Conservation (phyloP, 2,329 filamentous ascomycete genomes). For the Penicillium occitanis region DNA sequence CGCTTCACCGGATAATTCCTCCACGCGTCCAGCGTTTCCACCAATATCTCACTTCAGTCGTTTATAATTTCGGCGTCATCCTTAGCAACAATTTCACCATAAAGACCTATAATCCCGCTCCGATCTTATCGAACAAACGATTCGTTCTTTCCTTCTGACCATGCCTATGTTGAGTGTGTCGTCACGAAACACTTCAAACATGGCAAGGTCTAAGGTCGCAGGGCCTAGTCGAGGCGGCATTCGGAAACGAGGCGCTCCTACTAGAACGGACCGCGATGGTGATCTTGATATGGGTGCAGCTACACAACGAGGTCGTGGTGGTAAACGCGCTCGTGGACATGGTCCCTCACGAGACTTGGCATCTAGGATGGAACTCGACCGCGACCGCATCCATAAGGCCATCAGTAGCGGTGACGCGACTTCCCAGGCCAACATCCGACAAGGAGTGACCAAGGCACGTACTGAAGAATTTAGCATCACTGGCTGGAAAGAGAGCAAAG, state of each 20-base stretch:
- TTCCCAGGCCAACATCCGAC: constrained; percentile 42
- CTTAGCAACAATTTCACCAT: neutral
- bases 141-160: constrained; percentile 3
- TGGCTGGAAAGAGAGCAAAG: constrained; percentile 69
- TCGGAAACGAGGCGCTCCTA: constrained; percentile 46
- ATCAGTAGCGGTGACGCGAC: constrained; percentile 37
- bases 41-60: neutral
- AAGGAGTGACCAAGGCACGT: constrained; percentile 33
- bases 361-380: constrained; percentile 23
- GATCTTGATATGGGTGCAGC: constrained; percentile 57
- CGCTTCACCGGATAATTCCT: neutral
- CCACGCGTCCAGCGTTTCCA: neutral
- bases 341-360: constrained; percentile 29
- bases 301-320: constrained; percentile 36
- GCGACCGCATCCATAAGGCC: constrained; percentile 33
- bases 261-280: constrained; percentile 59
- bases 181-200: constrained; percentile 27
- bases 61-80: neutral
- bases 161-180: constrained; percentile 22
- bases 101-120: neutral
- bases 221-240: constrained; percentile 50
- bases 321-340: constrained; percentile 37
- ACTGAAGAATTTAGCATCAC: constrained; percentile 49
- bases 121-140: neutral
- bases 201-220: constrained; percentile 35